These are phyloP conservation scores for Solanum chmielewskii DNA, from an alignment of 257 asterid species.

Conservation along the genomic window DNA sequence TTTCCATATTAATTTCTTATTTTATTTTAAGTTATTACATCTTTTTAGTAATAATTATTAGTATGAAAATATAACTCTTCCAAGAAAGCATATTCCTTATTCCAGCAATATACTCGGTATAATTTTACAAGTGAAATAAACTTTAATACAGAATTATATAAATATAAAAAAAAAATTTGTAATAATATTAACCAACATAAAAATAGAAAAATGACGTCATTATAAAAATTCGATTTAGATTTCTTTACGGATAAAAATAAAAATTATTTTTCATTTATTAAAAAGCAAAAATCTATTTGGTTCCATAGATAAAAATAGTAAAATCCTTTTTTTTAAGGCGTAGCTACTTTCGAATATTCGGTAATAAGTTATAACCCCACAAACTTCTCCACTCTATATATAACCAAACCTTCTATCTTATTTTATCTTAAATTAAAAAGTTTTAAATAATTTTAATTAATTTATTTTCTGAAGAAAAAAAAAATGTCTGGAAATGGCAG, in stretches of 20 bases:
- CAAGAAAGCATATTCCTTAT: background rate
- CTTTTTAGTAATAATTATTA: background rate
- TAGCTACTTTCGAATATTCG: background rate
- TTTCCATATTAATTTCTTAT: background rate
- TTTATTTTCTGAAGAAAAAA: slow-evolving; percentile 2
- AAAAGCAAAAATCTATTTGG: background rate
- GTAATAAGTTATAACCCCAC: background rate
- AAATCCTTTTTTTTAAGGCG: background rate
- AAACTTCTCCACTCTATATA: background rate
- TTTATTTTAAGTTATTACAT: background rate
- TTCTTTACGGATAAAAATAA: background rate
- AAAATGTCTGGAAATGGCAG: slow-evolving; percentile 19
- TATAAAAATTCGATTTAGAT: background rate
- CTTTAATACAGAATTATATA: too few relatives aligned
- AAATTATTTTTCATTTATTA: background rate
- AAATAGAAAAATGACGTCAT: background rate
- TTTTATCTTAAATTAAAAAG: background rate
- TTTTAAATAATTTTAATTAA: background rate
- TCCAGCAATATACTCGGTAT: too few relatives aligned
- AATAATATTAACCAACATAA: background rate
- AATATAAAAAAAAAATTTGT: background rate
- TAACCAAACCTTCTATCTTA: slow-evolving; percentile 1
- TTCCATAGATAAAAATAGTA: background rate
- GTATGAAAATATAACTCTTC: background rate
- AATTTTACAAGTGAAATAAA: too few relatives aligned